These are phyloP conservation scores for Calonectria honghensis DNA, from an alignment of 2,329 filamentous ascomycete genomes.

Conservation along the genomic window DNA sequence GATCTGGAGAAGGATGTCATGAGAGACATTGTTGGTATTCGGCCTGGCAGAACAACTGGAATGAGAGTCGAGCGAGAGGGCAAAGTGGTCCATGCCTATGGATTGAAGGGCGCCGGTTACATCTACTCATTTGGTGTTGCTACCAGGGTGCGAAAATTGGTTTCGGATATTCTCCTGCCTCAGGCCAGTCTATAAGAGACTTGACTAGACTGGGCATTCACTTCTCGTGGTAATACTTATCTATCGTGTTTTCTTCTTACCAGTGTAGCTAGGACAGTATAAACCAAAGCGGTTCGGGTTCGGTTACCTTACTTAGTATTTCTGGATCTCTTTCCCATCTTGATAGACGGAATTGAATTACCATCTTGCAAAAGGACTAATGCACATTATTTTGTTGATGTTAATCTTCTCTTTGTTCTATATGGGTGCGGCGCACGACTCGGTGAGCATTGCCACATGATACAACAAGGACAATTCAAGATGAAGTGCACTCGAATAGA, in stretches of 20 bases:
- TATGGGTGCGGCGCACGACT: no score
- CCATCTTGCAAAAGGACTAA: no score
- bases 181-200: not conserved
- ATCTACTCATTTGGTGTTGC: conserved; percentile 28
- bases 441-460: no score
- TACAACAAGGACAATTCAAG: not conserved
- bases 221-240: not conserved
- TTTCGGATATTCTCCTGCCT: not conserved
- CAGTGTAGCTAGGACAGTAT: no score
- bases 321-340: no score
- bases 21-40: conserved; percentile 32
- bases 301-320: no score
- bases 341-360: no score
- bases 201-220: not conserved
- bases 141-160: not conserved
- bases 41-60: conserved; percentile 15
- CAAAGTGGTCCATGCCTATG: conserved; percentile 25
- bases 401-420: no score
- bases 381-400: no score
- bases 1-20: conserved; percentile 10
- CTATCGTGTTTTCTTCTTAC: no score
- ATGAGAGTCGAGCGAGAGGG: conserved; percentile 21
- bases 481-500: not conserved
- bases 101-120: conserved; percentile 16
- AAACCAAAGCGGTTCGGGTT: no score